These are phyloP conservation scores for Calonectria hongkongensis DNA, from an alignment of 2,329 filamentous ascomycete species.

Conservation along the genomic window DNA sequence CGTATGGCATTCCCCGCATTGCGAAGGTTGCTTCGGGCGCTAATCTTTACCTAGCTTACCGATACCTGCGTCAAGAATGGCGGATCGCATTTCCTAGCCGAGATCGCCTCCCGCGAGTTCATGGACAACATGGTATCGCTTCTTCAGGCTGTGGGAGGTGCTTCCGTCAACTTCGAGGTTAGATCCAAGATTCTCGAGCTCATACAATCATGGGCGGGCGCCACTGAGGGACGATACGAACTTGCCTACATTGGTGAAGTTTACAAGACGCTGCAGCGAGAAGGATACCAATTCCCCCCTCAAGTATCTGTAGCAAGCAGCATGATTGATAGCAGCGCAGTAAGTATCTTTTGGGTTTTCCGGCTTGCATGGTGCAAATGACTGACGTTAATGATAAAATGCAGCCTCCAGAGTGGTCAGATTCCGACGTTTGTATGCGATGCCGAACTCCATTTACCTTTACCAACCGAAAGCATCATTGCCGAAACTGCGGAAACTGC, in stretches of 20 bases:
- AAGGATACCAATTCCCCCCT: constrained; percentile 93
- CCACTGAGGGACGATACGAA: constrained; percentile 89
- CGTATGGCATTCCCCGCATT: constrained; percentile 67
- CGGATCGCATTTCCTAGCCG: constrained; percentile 93
- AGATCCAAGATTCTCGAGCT: constrained; percentile 93
- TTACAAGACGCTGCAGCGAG: constrained; percentile 86
- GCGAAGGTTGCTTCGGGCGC: constrained; percentile 26
- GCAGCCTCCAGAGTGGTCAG: constrained; percentile 95
- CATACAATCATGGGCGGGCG: constrained; percentile 94
- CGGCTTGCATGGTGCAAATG: neutral
- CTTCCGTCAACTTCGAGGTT: constrained; percentile 88
- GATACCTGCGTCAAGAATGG: constrained; percentile 99
- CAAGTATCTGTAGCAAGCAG: constrained; percentile 91
- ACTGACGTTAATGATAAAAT: constrained; percentile 35
- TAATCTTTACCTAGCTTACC: constrained; percentile 77
- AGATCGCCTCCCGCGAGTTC: constrained; percentile 97
- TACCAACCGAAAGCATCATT: constrained; percentile 98
- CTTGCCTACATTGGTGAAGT: constrained; percentile 91
- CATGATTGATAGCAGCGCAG: constrained; percentile 97
- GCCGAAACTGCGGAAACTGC: constrained; percentile 97
- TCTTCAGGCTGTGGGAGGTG: constrained; percentile 84
- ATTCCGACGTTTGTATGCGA: constrained; percentile 99
- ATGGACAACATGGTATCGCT: constrained; percentile 97
- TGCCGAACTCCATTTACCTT: constrained; percentile 97
- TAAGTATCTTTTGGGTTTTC: constrained; percentile 68